A percentile compares a stretch with the other conserved stretches of the same genome.
Evolutionary conservation across 2,329 filamentous ascomycete genomes (phyloP).

Genomic region (Exophiala sp.): DNA sequence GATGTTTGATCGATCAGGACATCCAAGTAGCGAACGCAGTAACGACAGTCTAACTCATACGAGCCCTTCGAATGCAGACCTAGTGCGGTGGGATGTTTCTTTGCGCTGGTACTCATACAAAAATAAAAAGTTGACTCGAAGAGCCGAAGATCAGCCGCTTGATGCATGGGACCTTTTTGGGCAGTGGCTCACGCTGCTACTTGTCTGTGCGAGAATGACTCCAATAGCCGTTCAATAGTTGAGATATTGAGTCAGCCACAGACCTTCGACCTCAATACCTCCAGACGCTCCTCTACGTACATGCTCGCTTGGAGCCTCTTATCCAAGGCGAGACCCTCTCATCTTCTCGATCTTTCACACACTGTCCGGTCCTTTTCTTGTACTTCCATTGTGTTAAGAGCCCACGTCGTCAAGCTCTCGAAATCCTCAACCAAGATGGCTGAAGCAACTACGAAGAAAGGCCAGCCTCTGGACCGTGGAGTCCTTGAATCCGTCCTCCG

Average conservation of each 20-base stretch:
- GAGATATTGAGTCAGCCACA: no score
- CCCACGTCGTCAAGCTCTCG: neutral
- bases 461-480: conserved; percentile 80
- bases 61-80: no score
- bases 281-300: conserved; percentile 5
- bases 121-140: no score
- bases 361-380: conserved; percentile 40
- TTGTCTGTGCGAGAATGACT: no score
- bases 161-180: no score
- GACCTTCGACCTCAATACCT: neutral
- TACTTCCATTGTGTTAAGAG: conserved; percentile 33
- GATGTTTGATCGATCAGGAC: neutral
- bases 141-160: no score
- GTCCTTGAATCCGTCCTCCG: conserved; percentile 81
- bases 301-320: conserved; percentile 20
- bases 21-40: no score
- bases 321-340: conserved; percentile 30
- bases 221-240: no score
- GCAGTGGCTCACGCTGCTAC: no score
- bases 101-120: no score
- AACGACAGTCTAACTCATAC: no score
- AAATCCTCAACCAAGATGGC: conserved; percentile 47
- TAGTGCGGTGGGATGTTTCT: no score
- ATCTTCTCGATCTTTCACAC: conserved; percentile 30
- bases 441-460: conserved; percentile 74